These are phyloP conservation scores for Cicer yamashitae DNA, from an alignment of 306 rosid species.

Conservation along the genomic window DNA sequence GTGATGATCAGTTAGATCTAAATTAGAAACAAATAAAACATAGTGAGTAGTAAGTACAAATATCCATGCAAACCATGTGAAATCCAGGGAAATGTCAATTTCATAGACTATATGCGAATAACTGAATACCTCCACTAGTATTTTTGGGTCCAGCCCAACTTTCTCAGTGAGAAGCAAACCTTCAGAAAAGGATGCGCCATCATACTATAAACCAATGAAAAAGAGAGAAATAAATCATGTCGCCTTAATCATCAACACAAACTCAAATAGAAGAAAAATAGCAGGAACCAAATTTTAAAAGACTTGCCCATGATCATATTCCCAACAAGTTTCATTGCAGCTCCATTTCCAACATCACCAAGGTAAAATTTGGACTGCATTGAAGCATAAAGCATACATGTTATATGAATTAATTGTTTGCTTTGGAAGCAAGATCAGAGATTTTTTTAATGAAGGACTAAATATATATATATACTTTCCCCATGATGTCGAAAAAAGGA, in stretches of 20 bases:
- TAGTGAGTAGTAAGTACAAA: too few species aligned
- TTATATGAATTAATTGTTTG: neutral
- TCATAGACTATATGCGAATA: constrained; percentile 35
- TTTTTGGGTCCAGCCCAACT: constrained; percentile 86
- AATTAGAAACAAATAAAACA: too few species aligned
- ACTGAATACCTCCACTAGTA: constrained; percentile 86
- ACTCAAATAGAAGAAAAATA: too few species aligned
- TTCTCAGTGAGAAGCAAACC: constrained; percentile 88
- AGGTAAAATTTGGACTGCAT: too few species aligned
- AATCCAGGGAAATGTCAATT: too few species aligned
- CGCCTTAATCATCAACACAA: constrained; percentile 20
- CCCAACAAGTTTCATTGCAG: too few species aligned
- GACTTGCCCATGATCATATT: too few species aligned
- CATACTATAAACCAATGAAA: constrained; percentile 64
- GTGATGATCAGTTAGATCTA: too few species aligned
- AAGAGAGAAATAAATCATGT: constrained; percentile 29
- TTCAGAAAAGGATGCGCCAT: constrained; percentile 94
- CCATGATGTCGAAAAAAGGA: constrained; percentile 87
- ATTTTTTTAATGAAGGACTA: neutral
- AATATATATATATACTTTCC: constrained; percentile 73
- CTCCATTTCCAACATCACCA: too few species aligned
- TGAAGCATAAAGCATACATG: too few species aligned
- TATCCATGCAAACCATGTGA: too few species aligned
- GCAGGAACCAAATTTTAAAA: too few species aligned
- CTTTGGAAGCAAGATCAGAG: constrained; percentile 9